Evolutionary conservation across 2,329 filamentous ascomycete genomes (phyloP).

Genomic region (Tricladium varicosporioides): DNA sequence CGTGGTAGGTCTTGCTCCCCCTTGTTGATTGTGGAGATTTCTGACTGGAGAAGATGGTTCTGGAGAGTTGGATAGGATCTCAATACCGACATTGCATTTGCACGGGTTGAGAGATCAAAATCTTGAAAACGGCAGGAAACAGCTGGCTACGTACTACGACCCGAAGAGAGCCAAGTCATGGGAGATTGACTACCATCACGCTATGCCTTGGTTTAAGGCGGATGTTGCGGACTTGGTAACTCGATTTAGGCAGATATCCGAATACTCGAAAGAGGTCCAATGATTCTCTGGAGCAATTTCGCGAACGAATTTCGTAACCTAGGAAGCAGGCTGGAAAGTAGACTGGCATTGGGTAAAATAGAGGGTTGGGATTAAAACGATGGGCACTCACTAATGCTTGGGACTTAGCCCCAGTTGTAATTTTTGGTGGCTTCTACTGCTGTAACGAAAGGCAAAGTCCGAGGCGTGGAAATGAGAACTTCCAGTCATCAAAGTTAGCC

Average conservation of each 20-base stretch:
- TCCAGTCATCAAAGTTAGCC: too few relatives aligned
- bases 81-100: conserved; percentile 22
- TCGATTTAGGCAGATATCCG: conserved; percentile 9
- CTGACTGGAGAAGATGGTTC: conserved; percentile 4
- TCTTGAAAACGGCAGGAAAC: conserved; percentile 18
- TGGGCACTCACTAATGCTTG: too few relatives aligned
- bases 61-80: conserved; percentile 13
- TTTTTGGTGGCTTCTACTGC: too few relatives aligned
- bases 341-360: too few relatives aligned
- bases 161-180: conserved; percentile 10
- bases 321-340: too few relatives aligned
- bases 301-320: too few relatives aligned
- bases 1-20: conserved; percentile 11
- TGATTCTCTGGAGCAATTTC: not conserved
- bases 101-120: conserved; percentile 22
- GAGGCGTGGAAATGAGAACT: too few relatives aligned
- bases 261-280: conserved; percentile 37
- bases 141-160: conserved; percentile 18
- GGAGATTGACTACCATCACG: conserved; percentile 28
- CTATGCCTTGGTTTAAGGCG: conserved; percentile 25
- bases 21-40: not conserved
- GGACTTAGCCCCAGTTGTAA: too few relatives aligned
- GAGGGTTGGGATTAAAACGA: too few relatives aligned
- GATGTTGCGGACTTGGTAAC: conserved; percentile 20
- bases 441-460: too few relatives aligned